Base-by-base conservation (phyloP, 129 eudicot genomes). In the Ambrosia trifida region DNA sequence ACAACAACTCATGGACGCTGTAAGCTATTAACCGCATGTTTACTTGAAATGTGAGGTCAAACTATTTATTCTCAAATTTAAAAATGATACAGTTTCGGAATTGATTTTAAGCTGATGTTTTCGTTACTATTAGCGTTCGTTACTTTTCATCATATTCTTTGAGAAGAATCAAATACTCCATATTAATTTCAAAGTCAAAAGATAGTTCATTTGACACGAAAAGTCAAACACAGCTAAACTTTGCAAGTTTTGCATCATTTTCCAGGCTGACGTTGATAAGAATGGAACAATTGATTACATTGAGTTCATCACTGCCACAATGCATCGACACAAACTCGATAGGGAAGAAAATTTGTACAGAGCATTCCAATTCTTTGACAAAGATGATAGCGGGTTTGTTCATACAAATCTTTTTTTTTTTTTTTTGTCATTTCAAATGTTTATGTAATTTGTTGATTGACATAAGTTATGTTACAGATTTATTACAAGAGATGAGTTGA, bases 1-100 rank as follows among this genome's bases (percentile, higher is more conserved):
- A 60, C 77, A 83, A 74, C 95, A 89, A 72, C 78, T 93, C 14
- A 85, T 93, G 98, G 95, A 89, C 3, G 98, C 96, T 72, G 98
- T 93, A 85, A 85, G 88, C n/a, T 65, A 11, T 43, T 16, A 50
- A 64, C 13, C 28, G 13, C 61, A 30, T 28, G 33, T 4, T 31
- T 41, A 14, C 45, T 72, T 56, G 28, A 57, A 57, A 41, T 72
- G 43, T 18, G 47, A 63, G 49, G 43, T 35, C 44, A 61, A 49
- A 68, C 60, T 7, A 32, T 68, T 43, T 49, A 16, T 13, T 56
- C 13, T 16, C 7, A 31, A 19, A 36, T 70, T 47, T 58, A 67
- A n/a, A 30, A 40, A 12, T 17, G 51, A 38, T 13, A 35, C 10
- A 14, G 19, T 16, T 53, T 32, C 30, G 1, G 24, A 13, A 14